Evolutionary conservation across 2,329 filamentous ascomycete genomes (phyloP), one percentile per base, ranked within the genome.

Genomic region (Aureobasidium sp.): DNA sequence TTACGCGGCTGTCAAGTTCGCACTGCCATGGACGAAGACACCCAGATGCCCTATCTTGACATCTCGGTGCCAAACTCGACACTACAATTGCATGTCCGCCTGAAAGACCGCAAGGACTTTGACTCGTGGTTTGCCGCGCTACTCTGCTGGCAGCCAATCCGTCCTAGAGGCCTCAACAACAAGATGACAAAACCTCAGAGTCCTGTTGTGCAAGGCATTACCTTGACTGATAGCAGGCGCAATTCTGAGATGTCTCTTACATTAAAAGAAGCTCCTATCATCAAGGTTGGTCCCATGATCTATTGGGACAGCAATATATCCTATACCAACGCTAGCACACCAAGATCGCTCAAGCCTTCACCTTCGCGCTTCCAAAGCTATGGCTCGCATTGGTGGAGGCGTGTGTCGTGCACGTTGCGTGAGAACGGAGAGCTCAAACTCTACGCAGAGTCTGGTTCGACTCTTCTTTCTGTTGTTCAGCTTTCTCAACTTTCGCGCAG

Each of bases 361-460:
- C 79, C 79, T 6, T 80, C 82, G 68, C 78, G 80, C 62, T 77
- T 84, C 67, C 81, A 84, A 68, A 82, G 80, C 67, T 77, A 81
- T 40, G 77, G 82, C 58, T 81, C 81, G 49, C 78, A 80, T n/a
- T 82, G 87, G 12, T 97, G 94, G 94, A 85, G 89, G 68, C 85
- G 85, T 66, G 91, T 97, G 4, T 97, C 91, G 33, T 97, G 92
- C 73, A 95, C 94, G 19, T 79, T 99, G 27, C 90, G 96, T 67
- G 94, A 97, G 71, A 96, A 96, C 68, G 94, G 94, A 62, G 90
- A 95, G 70, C 87, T 99, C 71, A 96, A 93, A 70, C 82, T 99
- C 12, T 87, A 94, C 73, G 89, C 89, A 1, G 93, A 97, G 68
- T 87, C 89, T 61, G 92, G 96, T 67, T 86, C 89, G 50, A 85